Evolutionary conservation across 176 grass and related monocot genomes (phyloP).

Genomic region (Oryza punctata): DNA sequence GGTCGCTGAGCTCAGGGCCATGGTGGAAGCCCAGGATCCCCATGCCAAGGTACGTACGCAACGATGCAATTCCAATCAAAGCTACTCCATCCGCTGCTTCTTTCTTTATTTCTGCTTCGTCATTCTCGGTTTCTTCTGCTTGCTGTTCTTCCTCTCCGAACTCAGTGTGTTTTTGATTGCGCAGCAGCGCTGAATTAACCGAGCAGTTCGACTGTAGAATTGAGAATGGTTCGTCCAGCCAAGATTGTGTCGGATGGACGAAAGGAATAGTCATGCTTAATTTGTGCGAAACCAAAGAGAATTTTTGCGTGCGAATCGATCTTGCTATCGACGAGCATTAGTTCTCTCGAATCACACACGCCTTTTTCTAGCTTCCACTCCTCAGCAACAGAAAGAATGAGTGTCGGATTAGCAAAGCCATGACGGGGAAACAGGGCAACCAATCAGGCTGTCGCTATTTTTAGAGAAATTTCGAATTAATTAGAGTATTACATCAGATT

Average conservation of each 20-base stretch:
- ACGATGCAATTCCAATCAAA: too few species aligned
- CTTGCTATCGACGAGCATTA: neutral
- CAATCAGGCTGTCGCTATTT: neutral
- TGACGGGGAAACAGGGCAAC: neutral
- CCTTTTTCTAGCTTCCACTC: neutral
- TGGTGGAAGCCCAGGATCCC: constrained; percentile 41
- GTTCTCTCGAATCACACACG: neutral
- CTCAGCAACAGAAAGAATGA: neutral
- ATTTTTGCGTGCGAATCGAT: neutral
- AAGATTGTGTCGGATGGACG: too few species aligned
- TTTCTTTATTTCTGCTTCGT: too few species aligned
- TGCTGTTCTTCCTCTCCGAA: too few species aligned
- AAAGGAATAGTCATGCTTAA: too few species aligned
- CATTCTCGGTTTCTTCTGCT: too few species aligned
- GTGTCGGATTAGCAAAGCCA: neutral
- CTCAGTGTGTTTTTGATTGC: too few species aligned
- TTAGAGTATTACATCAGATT: neutral
- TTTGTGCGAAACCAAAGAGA: too few species aligned
- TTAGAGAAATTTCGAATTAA: neutral
- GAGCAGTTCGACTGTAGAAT: too few species aligned
- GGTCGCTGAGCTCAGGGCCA: constrained; percentile 45
- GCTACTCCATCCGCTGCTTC: neutral
- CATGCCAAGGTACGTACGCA: constrained; percentile 33
- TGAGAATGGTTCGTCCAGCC: too few species aligned
- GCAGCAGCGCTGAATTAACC: too few species aligned